Evolutionary conservation across 1,284 basidiomycete species (phyloP).

Genomic region (Xerocomus nothofagi): DNA sequence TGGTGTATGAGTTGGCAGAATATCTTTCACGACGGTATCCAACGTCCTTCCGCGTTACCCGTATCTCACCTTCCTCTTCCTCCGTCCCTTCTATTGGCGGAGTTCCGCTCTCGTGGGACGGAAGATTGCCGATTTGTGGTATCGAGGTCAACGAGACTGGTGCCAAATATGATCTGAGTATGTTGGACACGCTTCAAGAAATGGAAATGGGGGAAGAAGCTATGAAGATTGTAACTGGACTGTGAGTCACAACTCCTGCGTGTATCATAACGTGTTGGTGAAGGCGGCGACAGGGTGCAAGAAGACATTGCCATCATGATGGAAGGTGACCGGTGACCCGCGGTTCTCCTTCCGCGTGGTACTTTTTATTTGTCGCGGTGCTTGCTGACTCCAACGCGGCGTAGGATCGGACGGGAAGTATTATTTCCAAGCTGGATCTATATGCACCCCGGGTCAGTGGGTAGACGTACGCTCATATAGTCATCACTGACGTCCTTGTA

Average conservation of each 20-base stretch:
- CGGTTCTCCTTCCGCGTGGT: conserved; percentile 11
- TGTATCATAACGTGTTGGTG: conserved; percentile 7
- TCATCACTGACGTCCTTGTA: conserved; percentile 27
- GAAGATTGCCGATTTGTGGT: conserved; percentile 46
- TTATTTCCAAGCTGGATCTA: conserved; percentile 71
- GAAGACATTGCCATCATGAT: conserved; percentile 79
- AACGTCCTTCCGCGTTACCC: conserved; percentile 52
- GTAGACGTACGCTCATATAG: background rate
- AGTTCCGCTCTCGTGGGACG: conserved; percentile 45
- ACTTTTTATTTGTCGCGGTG: conserved; percentile 17
- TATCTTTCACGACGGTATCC: conserved; percentile 65
- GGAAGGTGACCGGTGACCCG: conserved; percentile 55
- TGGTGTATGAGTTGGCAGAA: conserved; percentile 63
- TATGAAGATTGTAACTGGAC: conserved; percentile 55
- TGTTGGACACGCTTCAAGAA: conserved; percentile 30
- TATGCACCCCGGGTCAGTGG: conserved; percentile 59
- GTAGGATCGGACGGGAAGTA: conserved; percentile 61
- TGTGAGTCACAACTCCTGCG: conserved; percentile 43
- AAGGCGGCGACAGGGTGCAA: conserved; percentile 45
- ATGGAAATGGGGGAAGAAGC: conserved; percentile 47
- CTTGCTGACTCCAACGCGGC: conserved; percentile 17
- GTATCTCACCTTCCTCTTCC: conserved; percentile 26
- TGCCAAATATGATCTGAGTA: conserved; percentile 49
- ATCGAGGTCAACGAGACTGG: conserved; percentile 53
- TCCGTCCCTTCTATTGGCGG: conserved; percentile 36